Evolutionary conservation across 148 eudicot genomes (phyloP).

Genomic region (Amaranthus cruentus): DNA sequence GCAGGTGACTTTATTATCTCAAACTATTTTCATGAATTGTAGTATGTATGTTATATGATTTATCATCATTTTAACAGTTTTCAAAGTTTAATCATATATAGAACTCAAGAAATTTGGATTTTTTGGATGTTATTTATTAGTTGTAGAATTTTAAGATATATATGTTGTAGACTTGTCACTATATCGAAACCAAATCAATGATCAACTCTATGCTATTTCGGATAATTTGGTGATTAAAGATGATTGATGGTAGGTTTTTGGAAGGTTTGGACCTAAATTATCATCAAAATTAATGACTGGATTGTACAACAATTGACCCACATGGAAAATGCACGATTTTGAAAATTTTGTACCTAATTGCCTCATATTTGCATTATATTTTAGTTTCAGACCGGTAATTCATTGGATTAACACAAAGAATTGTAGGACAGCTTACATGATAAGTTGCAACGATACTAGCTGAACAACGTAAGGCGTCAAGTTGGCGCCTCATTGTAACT

Average conservation of each 20-base stretch:
- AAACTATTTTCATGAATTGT: not conserved
- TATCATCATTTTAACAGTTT: not conserved
- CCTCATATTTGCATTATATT: no score
- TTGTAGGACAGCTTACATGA: no score
- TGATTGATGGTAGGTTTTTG: not conserved
- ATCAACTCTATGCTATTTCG: not conserved
- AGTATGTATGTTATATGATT: not conserved
- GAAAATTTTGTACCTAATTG: no score
- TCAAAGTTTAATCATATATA: not conserved
- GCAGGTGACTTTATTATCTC: constrained; percentile 41
- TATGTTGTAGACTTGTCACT: not conserved
- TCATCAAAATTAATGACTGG: no score
- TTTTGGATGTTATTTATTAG: not conserved
- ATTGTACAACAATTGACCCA: no score
- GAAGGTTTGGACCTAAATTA: no score
- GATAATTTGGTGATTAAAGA: not conserved
- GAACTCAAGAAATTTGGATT: not conserved
- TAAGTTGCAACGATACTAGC: no score
- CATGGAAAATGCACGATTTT: no score
- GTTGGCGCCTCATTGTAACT: no score
- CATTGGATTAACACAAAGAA: no score
- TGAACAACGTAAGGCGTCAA: no score
- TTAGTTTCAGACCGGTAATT: no score
- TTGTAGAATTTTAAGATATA: not conserved
- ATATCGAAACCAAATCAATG: not conserved